Base-by-base conservation (phyloP, 495 filamentous ascomycete species). In the Talaromyces thailandensis region DNA sequence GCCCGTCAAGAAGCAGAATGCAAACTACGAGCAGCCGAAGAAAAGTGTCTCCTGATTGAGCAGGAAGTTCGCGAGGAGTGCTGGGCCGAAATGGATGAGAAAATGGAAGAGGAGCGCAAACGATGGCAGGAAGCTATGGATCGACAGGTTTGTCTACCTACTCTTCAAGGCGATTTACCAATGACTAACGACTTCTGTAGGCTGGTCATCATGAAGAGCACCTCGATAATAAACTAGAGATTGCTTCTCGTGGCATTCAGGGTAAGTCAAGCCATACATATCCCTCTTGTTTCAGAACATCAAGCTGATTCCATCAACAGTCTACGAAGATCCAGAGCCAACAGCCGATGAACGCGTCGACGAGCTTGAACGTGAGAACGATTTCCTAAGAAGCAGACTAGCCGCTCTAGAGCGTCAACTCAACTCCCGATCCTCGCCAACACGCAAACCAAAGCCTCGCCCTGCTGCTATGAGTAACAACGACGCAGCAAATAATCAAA, bases 41-140 rank as follows among this genome's bases (percentile, higher is more conserved):
- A 91, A 43, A 81, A 82, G 58, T 81, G 86, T 53, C 70, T 85
- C 14, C 84, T 87, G 55, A 79, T 96, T 7, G 94, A 98, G 68
- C 85, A 87, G 70, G 87, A 89, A 12, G 84, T 97, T 40, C 86
- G 94, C n/a, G 94, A 96, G 68, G 93, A 96, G 65, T 90, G 91
- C 64, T 91, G 84, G 68, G 76, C 74, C 2, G 94, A 97, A 70
- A 94, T 96, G 80, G 94, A 98, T 68, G 81, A 79, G 58, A 81
- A 82, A 37, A 76, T 96, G 51, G 85, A 87, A 63, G 75, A 83
- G 24, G 91, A 96, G 67, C 84, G 90, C 73, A 79, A 79, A 29
- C 79, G 88, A 21, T 96, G 90, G 90, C 85, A 89, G 65, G 84
- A 77, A 14, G 87, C 85, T 16, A 83, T 88, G 79, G 87, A 86